Base-by-base conservation (phyloP, 2,329 filamentous ascomycete species). In the Arthrobotrys entomopaga region DNA sequence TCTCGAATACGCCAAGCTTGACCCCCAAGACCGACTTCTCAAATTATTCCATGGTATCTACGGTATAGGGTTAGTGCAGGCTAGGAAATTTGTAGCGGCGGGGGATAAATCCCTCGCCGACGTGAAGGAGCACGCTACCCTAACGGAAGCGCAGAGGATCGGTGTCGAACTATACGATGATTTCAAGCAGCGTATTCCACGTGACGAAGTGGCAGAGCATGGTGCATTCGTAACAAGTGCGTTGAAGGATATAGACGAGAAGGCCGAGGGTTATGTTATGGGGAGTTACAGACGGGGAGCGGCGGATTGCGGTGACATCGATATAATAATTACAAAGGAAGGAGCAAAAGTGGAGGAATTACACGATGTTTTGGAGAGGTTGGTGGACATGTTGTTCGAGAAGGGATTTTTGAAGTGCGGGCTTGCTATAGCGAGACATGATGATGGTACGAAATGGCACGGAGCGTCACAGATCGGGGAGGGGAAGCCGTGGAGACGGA, bases 281-380 rank as follows among this genome's bases (percentile, higher is more conserved):
- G 94, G 94, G 0, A 96, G 91, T 69, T 97, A 96, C 80, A 88
- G 94, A 22, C 88, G 94, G 29, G 93, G 94, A 16, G 87, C 91
- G 2, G 81, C 85, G 29, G 86, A 86, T 59, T 95, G 89, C 5
- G 88, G 91, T 2, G 94, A 97, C 60, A 76, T 97, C 66, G 94
- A 97, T 80, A 84, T 94, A 46, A 87, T 98, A 72, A 86, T 97
- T 75, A 96, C 91, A 0, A 90, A 90, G 78, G 83, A 85, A 0
- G 84, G 84, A 0, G 89, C 89, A 3, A 60, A 42, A 10, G 73
- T 61, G 20, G 40, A 48, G 15, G 74, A 77, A 40, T 48, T 77
- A 0, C 83, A 85, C 1, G 84, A 84, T 0, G 85, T 92, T 57
- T 83, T 95, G 20, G 83, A 88, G 7, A 81, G 80, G 1, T 85